Evolutionary conservation across 2,329 filamentous ascomycete species (phyloP), one percentile per base, ranked within the genome.

Genomic region (Arthrobotrys iridis): DNA sequence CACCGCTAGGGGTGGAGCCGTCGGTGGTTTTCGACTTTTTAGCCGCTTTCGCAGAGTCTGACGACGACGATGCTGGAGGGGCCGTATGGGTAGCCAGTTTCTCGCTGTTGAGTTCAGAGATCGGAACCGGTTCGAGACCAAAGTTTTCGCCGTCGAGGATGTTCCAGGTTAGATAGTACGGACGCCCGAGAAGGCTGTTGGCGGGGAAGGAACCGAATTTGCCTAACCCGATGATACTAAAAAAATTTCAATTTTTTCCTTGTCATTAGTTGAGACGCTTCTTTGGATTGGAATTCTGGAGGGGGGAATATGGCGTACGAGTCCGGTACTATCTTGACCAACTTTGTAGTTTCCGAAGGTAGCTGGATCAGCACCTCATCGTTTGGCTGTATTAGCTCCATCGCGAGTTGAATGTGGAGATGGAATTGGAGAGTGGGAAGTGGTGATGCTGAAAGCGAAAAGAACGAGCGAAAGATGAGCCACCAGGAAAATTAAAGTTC

Each of bases 191-290:
- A 48, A 99, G 88, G 30, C 95, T 87, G 81, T 98, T 97, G 60
- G 92, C 89, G 13, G 92, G 90, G 81, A 99, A 97, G 1, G 89
- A 88, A 77, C 95, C 95, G 81, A 95, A 96, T 87, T 97, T 98
- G 66, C 93, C 93, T 33, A 98, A 85, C 1, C 92, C 93, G 77
- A 98, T 91, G 46, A 88, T 92, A 41, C 93, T 97, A 78, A 79
- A 40, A 75, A 70, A 79, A 78, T 77, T 79, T 81, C 74, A 20
- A 5, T 18, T 40, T 35, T 35, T 35, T 35, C 18, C 3, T 35
- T 33, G n/a, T 3, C 18, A 33, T 40, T 41, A 28, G 71, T 45
- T 41, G 28, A 46, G 41, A 43, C 46, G 41, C 41, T 63, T 33
- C 33, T 58, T 63, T 67, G 2, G 28, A 13, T 33, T 2, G 18